Evolutionary conservation across 805 yeast species (phyloP), one percentile per base, ranked within the genome.

Genomic region (Candida awuae): DNA sequence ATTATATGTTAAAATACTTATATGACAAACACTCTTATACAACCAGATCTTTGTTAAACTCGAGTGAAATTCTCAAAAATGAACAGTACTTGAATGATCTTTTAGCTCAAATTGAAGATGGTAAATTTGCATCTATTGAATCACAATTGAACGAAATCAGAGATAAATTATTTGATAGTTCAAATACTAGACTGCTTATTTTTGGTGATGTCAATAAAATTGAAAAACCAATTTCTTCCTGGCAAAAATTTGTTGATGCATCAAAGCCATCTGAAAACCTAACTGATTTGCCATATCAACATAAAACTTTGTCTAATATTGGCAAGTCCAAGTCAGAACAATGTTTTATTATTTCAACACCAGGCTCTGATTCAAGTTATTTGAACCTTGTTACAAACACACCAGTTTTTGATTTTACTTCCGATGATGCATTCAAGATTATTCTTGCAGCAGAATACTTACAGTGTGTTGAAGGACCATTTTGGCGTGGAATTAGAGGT

Each of bases 401-500:
- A 12, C 85, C 90, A 1, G 63, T 69, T 1, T 34, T 27, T 14
- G 67, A 65, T 40, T 77, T 71, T 47, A 50, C 58, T 12, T 68
- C 76, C 34, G 63, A 67, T 16, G 95, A 88, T 49, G 66, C 78
- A 22, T 77, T 82, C 37, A 80, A 79, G 19, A 67, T 90, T 29
- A 71, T 80, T 0, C 68, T 88, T 20, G 84, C 87, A 6, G 70
- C 81, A 6, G 87, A 83, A 39, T 82, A 78, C 51, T 65, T 92
- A 40, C 83, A 80, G 47, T 82, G 86, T 27, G 86, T 85, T 15
- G 98, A 92, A 58, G 98, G 98, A 3, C 98, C 97, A 26, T 80
- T 90, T 46, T 90, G 97, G 97, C 74, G 85, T 52, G 95, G 94
- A 40, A 84, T 92, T 25, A 75, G 98, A 61, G 98, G 98, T 29